These are phyloP conservation scores for Paramecium bursaria DNA, from an alignment of 73 alveolate genomes.

Conservation along the genomic window DNA sequence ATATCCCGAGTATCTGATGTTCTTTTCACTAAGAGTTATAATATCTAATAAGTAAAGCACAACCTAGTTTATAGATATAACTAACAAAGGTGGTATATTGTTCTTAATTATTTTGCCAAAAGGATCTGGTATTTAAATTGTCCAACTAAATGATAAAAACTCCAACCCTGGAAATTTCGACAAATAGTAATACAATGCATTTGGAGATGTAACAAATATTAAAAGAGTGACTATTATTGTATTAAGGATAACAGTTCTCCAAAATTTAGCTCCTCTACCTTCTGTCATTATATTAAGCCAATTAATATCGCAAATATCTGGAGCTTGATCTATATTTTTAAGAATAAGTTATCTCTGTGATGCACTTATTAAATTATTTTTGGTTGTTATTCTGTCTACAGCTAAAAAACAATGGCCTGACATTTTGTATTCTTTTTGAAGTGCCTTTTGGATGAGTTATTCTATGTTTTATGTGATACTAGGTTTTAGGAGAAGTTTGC, in stretches of 20 bases:
- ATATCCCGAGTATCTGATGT: conserved; percentile 12
- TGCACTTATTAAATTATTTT: conserved; percentile 17
- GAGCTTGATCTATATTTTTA: conserved; percentile 5
- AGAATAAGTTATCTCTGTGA: background rate
- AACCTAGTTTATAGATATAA: conserved; percentile 26
- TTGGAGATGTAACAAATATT: conserved; percentile 38
- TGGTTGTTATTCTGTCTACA: conserved; percentile 27
- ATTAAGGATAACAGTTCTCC: conserved; percentile 40
- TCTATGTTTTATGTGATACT: background rate
- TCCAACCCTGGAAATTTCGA: conserved; percentile 50
- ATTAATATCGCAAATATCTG: conserved; percentile 41
- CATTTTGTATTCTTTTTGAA: background rate
- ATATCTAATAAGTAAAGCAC: conserved; percentile 17
- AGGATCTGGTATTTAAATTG: conserved; percentile 33
- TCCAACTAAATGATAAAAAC: conserved; percentile 39
- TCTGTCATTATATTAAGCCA: conserved; percentile 28
- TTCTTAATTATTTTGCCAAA: conserved; percentile 45
- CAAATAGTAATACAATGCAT: conserved; percentile 45
- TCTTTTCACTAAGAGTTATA: conserved; percentile 10
- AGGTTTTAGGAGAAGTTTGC: conserved; percentile 10
- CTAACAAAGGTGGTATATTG: conserved; percentile 30
- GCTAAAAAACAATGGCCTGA: conserved; percentile 43
- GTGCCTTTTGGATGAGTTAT: background rate
- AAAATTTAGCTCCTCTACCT: conserved; percentile 2
- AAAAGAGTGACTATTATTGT: conserved; percentile 1